Base-by-base conservation (phyloP, 805 yeast genomes). In the Starmerella bombi region DNA sequence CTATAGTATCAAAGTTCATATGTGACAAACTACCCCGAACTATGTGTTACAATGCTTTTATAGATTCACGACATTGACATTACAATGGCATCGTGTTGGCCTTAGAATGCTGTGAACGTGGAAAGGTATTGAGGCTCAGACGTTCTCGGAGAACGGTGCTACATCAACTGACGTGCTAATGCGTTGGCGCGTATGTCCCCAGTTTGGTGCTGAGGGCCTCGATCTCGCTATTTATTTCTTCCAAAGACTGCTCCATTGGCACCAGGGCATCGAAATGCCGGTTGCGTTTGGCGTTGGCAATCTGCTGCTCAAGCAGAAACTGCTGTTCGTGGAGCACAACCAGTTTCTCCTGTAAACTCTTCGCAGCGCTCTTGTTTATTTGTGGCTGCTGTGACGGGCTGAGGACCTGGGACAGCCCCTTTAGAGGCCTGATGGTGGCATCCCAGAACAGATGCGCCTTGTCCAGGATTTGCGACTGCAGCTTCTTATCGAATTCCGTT, bases 261-360 rank as follows among this genome's bases (percentile, higher is more conserved):
- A 61, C 63, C 32, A 83, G 59, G 55, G 82, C 94, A 42, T 85
- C 95, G 53, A 83, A 82, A 48, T 74, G 72, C 33, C 96, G 62
- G 38, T 71, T 74, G 48, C 67, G 69, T 44, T 77, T 80, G 28
- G 77, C 73, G 12, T 69, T 73, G 2, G 67, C 65, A 21, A 81
- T 69, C 71, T 78, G 72, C 14, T 73, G 67, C 43, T 74, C 72
- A 3, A 88, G 75, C 45, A 88, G 59, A 50, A 72, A 86, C 50
- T 69, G 67, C 53, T 86, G 97, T 55, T 86, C 97, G 45, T 78
- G 78, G 54, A 84, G 60, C 9, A 88, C 95, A 79, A 86, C 80
- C 43, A 86, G 60, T 48, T 79, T 77, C 49, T 84, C 48, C 38
- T 51, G 54, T 17, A 49, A 43, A 28, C 32, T 17, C 16, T 30